A percentile compares a stretch with the other conserved stretches of the same genome.
These are phyloP conservation scores for Rhinocladiella similis DNA, from an alignment of 2,329 filamentous ascomycete genomes.

Conservation along the genomic window DNA sequence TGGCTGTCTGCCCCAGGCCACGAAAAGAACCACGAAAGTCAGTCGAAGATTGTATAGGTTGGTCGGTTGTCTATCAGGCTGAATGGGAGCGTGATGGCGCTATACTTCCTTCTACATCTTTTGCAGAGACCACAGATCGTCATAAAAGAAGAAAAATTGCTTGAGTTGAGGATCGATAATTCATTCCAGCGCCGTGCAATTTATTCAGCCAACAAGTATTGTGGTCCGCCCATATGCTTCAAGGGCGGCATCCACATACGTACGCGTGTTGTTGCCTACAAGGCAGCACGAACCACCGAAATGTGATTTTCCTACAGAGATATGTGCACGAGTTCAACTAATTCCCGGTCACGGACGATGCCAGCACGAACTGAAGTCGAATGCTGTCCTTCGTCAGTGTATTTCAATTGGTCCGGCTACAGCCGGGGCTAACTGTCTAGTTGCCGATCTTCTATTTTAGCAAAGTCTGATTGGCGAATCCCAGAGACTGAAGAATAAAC, in stretches of 20 bases:
- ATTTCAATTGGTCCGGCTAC: background rate
- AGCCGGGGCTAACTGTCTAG: conserved; percentile 20
- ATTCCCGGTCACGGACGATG: background rate
- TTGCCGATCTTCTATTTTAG: conserved; percentile 18
- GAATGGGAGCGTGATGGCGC: conserved; percentile 22
- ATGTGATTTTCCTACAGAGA: background rate
- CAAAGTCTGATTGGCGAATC: background rate
- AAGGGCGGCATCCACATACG: background rate
- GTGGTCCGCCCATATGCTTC: too few relatives aligned
- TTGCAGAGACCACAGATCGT: background rate
- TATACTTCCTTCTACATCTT: background rate
- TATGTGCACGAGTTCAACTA: background rate
- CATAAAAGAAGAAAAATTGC: conserved; percentile 13
- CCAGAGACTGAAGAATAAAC: conserved; percentile 17
- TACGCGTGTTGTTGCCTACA: background rate
- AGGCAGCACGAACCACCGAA: background rate
- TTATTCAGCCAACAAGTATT: too few relatives aligned
- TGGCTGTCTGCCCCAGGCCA: conserved; percentile 22
- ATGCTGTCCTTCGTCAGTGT: background rate
- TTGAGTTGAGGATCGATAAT: background rate
- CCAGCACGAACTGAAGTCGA: background rate
- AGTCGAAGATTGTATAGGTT: conserved; percentile 34
- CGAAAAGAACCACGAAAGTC: conserved; percentile 30
- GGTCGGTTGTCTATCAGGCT: conserved; percentile 30
- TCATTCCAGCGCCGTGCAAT: too few relatives aligned